A percentile compares a stretch with the other conserved stretches of the same genome.
phyloP scores from a whole-genome alignment of 176 grass and related monocot genomes.

The Paspalum notatum region DNA sequence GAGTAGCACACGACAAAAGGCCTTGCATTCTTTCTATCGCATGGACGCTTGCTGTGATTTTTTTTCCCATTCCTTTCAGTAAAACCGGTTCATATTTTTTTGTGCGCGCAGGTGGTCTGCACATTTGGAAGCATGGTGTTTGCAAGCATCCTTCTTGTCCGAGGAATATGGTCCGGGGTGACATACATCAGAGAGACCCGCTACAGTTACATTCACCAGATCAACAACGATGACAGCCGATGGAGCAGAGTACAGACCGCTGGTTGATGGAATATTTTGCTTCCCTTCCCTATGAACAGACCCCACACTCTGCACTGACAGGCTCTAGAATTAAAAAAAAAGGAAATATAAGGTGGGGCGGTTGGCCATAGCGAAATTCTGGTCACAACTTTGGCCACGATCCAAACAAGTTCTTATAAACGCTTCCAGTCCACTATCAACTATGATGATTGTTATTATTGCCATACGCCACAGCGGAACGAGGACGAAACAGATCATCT shows the following conservation, averaged over 20 bases:
- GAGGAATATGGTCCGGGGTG: conserved; percentile 89
- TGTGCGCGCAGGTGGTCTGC: conserved; percentile 71
- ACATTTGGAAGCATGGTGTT: conserved; percentile 98
- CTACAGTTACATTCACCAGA: conserved; percentile 70
- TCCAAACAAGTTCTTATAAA: no score
- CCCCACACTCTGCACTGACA: conserved; percentile 3
- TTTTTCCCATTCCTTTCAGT: background rate
- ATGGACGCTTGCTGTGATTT: background rate
- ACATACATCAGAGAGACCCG: conserved; percentile 78
- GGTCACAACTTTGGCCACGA: no score
- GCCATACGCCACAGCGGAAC: background rate
- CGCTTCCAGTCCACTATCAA: conserved; percentile 5
- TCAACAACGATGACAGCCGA: conserved; percentile 63
- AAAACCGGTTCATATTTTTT: background rate
- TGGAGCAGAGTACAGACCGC: conserved; percentile 79
- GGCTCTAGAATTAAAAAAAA: background rate
- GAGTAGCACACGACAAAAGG: background rate
- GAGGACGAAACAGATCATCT: background rate
- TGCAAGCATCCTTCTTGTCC: conserved; percentile 80
- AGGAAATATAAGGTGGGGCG: background rate
- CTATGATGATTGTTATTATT: conserved; percentile 26
- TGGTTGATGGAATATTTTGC: conserved; percentile 37
- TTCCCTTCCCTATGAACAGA: conserved; percentile 23
- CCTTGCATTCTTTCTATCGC: conserved; percentile 6
- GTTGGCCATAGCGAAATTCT: no score